Conservation (phyloP, 495 filamentous ascomycete species). For the Aspergillus saccharolyticus region DNA sequence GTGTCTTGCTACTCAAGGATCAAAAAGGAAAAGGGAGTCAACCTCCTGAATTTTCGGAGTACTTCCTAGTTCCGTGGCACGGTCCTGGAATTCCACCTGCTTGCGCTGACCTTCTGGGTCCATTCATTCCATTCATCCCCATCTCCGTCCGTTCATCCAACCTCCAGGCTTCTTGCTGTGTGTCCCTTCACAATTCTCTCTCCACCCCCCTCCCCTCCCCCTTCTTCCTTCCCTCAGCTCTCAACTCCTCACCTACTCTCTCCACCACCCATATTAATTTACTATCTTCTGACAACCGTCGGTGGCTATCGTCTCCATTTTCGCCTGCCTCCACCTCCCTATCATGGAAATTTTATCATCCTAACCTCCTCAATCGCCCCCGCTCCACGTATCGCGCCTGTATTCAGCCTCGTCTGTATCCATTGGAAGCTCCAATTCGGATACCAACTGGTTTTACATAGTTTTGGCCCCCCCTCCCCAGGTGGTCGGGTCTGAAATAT, state of each 20-base stretch:
- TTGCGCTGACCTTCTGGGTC: conserved; percentile 13
- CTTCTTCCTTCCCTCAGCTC: background rate
- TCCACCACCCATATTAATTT: background rate
- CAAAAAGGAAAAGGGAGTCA: background rate
- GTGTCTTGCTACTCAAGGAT: too few species aligned
- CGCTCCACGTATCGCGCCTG: conserved; percentile 8
- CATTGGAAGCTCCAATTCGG: conserved; percentile 1
- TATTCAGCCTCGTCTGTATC: conserved; percentile 6
- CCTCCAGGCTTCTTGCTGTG: too few species aligned
- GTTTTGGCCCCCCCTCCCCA: conserved; percentile 10
- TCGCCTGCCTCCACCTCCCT: conserved; percentile 10
- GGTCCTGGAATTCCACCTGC: conserved; percentile 12
- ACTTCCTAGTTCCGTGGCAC: conserved; percentile 5
- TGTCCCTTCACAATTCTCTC: too few species aligned
- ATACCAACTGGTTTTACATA: conserved; percentile 3
- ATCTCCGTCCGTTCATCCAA: background rate
- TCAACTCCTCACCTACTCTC: background rate
- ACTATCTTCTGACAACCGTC: background rate
- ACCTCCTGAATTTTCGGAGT: background rate
- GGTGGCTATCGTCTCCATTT: conserved; percentile 8
- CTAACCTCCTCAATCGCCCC: background rate
- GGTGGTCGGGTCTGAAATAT: conserved; percentile 26
- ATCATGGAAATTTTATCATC: conserved; percentile 13
- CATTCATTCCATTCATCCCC: conserved; percentile 11
- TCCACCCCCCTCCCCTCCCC: background rate